Base-by-base conservation (phyloP, 2,329 filamentous ascomycete genomes). In the Parastagonospora nodorum region DNA sequence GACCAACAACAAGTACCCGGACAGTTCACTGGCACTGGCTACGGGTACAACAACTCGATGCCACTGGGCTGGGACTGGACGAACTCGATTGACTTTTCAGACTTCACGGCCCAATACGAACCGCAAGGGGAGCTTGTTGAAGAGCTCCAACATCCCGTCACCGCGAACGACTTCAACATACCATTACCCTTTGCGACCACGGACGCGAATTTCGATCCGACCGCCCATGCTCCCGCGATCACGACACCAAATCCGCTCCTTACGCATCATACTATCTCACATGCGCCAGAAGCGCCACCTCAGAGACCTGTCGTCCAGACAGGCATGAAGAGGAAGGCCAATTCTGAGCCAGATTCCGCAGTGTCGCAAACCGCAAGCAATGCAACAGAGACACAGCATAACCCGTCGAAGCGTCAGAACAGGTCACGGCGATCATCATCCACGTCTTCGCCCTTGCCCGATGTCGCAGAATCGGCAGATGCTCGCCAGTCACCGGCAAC, bases 71-170 rank as follows among this genome's bases (percentile, higher is more conserved):
- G 74, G 73, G 72, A 75, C 57, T 77, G 74, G 74, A 66, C 69
- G 29, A 63, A 61, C 36, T 57, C 71, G 7, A 56, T 72, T 42
- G 69, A 72, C 51, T 70, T 71, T 36, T 51, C 67, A 16, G 66
- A 66, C 36, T 68, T 73, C 38, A 55, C 63, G 4, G 60, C 63
- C 28, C 68, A 74, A 45, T 77, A 75, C 69, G 76, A 79, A 51
- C 76, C 75, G 4, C 76, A 78, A 60, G 77, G 76, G 37, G 76
- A 78, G 59, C 68, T 78, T n/a, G 56, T 73, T 12, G 70, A 73
- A 43, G 72, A 75, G 58, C 60, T 65, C 24, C 68, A 64, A 45
- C 57, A 63, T 30, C 69, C 70, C n/a, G 43, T 53, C 5, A 46
- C 64, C 9, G 49, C 57, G 12, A 65, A 69, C 54, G 73, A 77